phyloP scores from a whole-genome alignment of 2,329 filamentous ascomycete species.

The Aureobasidium lini region DNA sequence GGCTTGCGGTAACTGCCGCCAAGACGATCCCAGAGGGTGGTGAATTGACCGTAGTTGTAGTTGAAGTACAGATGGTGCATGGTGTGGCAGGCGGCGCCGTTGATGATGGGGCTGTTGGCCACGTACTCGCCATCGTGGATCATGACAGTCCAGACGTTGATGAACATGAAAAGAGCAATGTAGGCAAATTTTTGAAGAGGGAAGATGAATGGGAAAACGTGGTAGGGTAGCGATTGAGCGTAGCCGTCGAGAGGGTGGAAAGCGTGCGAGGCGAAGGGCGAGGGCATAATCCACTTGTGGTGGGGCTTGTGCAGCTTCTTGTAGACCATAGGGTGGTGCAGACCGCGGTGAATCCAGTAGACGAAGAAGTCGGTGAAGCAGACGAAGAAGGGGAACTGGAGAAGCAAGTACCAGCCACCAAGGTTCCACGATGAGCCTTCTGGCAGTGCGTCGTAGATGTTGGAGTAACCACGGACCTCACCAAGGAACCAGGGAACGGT shows the following conservation, averaged over 20 bases:
- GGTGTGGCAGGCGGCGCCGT: slow-evolving; percentile 89
- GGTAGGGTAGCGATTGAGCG: slow-evolving; percentile 82
- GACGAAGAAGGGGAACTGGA: slow-evolving; percentile 84
- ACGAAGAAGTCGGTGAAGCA: slow-evolving; percentile 83
- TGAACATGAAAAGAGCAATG: slow-evolving; percentile 77
- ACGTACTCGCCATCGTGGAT: slow-evolving; percentile 96
- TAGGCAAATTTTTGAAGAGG: slow-evolving; percentile 88
- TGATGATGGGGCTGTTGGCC: slow-evolving; percentile 82
- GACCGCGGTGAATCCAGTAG: slow-evolving; percentile 83
- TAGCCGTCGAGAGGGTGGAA: slow-evolving; percentile 94
- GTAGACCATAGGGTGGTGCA: slow-evolving; percentile 77
- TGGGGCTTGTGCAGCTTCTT: slow-evolving; percentile 91
- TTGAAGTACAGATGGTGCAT: slow-evolving; percentile 84
- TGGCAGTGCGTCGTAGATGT: slow-evolving; percentile 67
- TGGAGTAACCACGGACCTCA: slow-evolving; percentile 77
- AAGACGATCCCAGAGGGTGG: slow-evolving; percentile 82
- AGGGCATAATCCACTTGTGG: slow-evolving; percentile 99
- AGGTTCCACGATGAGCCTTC: slow-evolving; percentile 58
- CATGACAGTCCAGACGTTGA: slow-evolving; percentile 95
- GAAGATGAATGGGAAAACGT: slow-evolving; percentile 87
- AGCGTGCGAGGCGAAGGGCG: slow-evolving; percentile 82
- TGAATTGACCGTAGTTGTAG: slow-evolving; percentile 94
- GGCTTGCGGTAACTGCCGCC: slow-evolving; percentile 82
- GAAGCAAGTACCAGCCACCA: slow-evolving; percentile 65
- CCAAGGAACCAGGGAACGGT: slow-evolving; percentile 74